Evolutionary conservation across 306 rosid genomes (phyloP).

Genomic region (Corylus avellana): DNA sequence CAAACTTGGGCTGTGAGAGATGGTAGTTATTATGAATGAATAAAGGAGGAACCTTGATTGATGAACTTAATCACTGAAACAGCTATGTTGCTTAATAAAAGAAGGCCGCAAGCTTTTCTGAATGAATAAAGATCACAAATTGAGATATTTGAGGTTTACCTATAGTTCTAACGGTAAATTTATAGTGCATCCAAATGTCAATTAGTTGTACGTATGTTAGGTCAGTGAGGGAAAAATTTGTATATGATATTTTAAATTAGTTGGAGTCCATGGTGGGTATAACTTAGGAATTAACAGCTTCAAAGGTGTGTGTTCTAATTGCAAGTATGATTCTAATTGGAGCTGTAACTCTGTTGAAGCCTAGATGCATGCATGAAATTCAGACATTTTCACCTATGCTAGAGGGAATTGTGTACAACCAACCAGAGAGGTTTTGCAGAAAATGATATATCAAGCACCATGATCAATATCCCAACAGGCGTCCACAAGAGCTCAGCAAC

Average conservation of each 20-base stretch:
- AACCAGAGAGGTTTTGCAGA: background rate
- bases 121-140: too few relatives aligned
- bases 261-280: background rate
- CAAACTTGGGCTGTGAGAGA: background rate
- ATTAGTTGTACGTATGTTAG: background rate
- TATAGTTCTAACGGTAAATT: background rate
- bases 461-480: background rate
- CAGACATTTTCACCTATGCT: background rate
- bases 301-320: background rate
- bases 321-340: background rate
- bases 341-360: background rate
- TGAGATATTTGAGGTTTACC: background rate
- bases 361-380: background rate
- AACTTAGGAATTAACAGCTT: background rate
- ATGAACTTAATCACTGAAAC: background rate
- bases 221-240: background rate
- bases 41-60: background rate
- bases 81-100: background rate
- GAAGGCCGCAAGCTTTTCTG: too few relatives aligned
- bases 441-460: background rate
- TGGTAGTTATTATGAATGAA: background rate
- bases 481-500: background rate
- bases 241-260: background rate
- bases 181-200: background rate
- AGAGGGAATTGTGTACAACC: background rate